These are phyloP conservation scores for Boletus reticulatus DNA, from an alignment of 768 basidiomycete species.

Conservation along the genomic window DNA sequence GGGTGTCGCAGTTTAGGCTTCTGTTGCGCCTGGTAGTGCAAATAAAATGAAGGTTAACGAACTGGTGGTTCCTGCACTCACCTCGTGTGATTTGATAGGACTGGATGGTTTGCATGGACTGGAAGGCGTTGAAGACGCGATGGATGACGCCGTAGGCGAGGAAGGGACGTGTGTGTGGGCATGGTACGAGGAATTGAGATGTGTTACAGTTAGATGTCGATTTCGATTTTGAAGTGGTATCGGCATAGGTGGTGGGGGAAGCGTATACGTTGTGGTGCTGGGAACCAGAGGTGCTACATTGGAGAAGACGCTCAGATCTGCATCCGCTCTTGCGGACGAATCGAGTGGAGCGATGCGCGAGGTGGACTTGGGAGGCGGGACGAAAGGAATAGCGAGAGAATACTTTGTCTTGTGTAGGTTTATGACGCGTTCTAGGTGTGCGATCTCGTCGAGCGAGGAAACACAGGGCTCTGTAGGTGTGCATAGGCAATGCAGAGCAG, in stretches of 20 bases:
- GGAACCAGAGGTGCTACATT: slow-evolving; percentile 5
- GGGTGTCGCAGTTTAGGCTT: slow-evolving; percentile 67
- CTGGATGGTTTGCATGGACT: slow-evolving; percentile 28
- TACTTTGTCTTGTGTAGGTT: slow-evolving; percentile 55
- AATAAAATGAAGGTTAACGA: neutral
- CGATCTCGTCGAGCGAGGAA: slow-evolving; percentile 57
- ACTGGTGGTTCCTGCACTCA: neutral
- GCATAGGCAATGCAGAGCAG: neutral
- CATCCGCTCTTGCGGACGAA: neutral
- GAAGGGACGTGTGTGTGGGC: slow-evolving; percentile 8
- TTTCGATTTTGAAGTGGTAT: slow-evolving; percentile 10
- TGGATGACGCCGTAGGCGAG: slow-evolving; percentile 22
- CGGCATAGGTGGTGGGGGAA: slow-evolving; percentile 13
- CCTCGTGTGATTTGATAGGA: slow-evolving; percentile 17
- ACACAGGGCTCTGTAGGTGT: slow-evolving; percentile 39
- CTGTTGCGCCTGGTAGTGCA: slow-evolving; percentile 1
- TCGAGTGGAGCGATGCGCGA: neutral
- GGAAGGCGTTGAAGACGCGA: slow-evolving; percentile 29
- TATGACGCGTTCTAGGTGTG: slow-evolving; percentile 53
- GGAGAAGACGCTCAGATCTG: slow-evolving; percentile 11
- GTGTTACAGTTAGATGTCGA: neutral
- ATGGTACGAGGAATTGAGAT: neutral
- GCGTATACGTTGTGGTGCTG: neutral
- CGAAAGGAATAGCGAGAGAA: slow-evolving; percentile 45
- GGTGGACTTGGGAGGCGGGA: slow-evolving; percentile 30